phyloP scores from a whole-genome alignment of 2,329 filamentous ascomycete species.

The Chrysoporthe cubensis region DNA sequence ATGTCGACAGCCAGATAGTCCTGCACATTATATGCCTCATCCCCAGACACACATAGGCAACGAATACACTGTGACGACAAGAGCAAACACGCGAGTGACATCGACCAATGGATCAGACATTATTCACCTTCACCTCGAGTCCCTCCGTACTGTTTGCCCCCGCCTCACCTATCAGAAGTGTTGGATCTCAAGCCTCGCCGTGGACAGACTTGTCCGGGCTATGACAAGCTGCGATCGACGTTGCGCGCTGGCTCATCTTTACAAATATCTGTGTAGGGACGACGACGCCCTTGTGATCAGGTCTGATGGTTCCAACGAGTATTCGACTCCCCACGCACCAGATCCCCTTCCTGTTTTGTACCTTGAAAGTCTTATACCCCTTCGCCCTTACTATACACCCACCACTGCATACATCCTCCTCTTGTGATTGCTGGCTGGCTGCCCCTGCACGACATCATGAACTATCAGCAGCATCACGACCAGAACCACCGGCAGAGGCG shows the following conservation, averaged over 20 bases:
- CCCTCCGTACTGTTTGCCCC: constrained; percentile 15
- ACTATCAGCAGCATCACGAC: background rate
- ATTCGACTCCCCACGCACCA: background rate
- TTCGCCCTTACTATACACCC: background rate
- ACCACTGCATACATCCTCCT: background rate
- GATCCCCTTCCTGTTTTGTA: background rate
- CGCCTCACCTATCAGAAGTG: constrained; percentile 24
- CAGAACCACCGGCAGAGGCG: background rate
- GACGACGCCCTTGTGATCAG: constrained; percentile 7
- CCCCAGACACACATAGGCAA: constrained; percentile 11
- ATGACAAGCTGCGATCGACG: constrained; percentile 3
- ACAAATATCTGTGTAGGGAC: constrained; percentile 18
- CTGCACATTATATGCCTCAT: constrained; percentile 25
- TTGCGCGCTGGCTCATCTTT: constrained; percentile 1
- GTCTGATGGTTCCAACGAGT: background rate
- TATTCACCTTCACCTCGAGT: constrained; percentile 13
- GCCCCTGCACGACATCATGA: background rate
- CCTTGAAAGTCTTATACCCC: background rate
- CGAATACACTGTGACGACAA: constrained; percentile 16
- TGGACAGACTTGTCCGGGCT: constrained; percentile 11
- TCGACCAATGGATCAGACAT: constrained; percentile 17
- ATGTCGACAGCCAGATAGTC: constrained; percentile 8
- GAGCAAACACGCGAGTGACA: constrained; percentile 17
- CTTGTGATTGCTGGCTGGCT: background rate
- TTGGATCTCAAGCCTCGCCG: constrained; percentile 16